These are phyloP conservation scores for Athelia psychrophila DNA, from an alignment of 1,284 basidiomycete species.

Conservation along the genomic window DNA sequence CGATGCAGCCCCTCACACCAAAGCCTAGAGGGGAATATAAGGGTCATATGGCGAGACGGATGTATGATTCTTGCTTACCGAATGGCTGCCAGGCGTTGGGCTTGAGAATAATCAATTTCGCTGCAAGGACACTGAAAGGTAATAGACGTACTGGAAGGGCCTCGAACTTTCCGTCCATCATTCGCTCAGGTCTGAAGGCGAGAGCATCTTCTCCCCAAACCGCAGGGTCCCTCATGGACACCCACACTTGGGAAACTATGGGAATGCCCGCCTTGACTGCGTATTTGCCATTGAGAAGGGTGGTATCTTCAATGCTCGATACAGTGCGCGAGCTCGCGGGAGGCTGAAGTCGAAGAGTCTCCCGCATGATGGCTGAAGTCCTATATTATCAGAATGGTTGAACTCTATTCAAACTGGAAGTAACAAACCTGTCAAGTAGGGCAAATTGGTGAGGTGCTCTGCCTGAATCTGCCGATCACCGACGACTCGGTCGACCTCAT, in stretches of 20 bases:
- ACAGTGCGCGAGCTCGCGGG: slow-evolving; percentile 37
- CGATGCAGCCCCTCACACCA: slow-evolving; percentile 41
- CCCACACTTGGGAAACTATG: slow-evolving; percentile 29
- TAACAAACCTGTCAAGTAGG: slow-evolving; percentile 36
- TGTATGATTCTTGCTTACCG: slow-evolving; percentile 14
- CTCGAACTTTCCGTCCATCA: slow-evolving; percentile 46
- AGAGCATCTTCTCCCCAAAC: slow-evolving; percentile 50
- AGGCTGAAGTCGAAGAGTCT: slow-evolving; percentile 43
- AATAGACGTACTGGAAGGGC: slow-evolving; percentile 32
- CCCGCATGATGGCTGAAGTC: slow-evolving; percentile 40
- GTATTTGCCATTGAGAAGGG: slow-evolving; percentile 40
- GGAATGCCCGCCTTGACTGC: slow-evolving; percentile 30
- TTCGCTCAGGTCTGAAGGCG: slow-evolving; percentile 43
- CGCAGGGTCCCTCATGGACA: slow-evolving; percentile 38
- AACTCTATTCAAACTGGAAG: neutral
- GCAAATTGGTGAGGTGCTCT: slow-evolving; percentile 39
- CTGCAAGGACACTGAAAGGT: neutral
- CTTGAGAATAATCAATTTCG: slow-evolving; percentile 9
- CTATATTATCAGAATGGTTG: neutral
- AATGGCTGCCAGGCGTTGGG: slow-evolving; percentile 48
- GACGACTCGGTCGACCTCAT: slow-evolving; percentile 43
- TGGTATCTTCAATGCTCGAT: slow-evolving; percentile 32
- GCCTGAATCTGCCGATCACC: slow-evolving; percentile 33
- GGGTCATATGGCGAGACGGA: neutral
- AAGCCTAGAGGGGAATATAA: slow-evolving; percentile 20